Base-by-base conservation (phyloP, 2,329 filamentous ascomycete genomes). In the Helminthosporium solani region DNA sequence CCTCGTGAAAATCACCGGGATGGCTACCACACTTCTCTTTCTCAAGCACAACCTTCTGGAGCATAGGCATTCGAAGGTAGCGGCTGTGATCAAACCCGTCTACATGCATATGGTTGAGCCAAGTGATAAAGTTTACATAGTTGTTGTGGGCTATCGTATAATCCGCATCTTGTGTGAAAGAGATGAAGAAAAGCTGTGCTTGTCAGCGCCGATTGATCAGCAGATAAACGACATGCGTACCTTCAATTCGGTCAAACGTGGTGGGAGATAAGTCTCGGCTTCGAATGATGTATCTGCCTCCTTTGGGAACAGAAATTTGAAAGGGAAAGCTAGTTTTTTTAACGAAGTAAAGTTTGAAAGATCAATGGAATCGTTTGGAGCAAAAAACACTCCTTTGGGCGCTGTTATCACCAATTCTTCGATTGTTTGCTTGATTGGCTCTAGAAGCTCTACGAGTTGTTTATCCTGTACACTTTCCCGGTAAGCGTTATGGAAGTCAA, bases 361-460 rank as follows among this genome's bases (percentile, higher is more conserved):
- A 15, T 48, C 18, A 7, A 30, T 30, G 11, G 25, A 12, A 7
- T 21, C 33, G 18, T 15, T 11, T 11, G 36, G 7, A 7, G 40
- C 15, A 23, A 9, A 7, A n/a, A 40, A 21, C 3, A 9, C 7
- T 18, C 33, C 23, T 12, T 25, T 23, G 23, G n/a, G 16, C 19
- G n/a, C 28, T 5, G 34, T 28, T 2, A 48, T 28, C 7, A n/a
- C n/a, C 3, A 48, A 34, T 25, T 43, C 40, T 34, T 48, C 40
- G 11, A 48, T 18, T 11, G 41, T 36, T 12, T 48, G 15, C 18
- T 39, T n/a, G 14, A 44, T 23, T 2, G 46, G 36, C 18, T 48
- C 30, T 4, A 48, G 12, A n/a, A 48, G n/a, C 23, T 4, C n/a
- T 11, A 15, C 21, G n/a, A 48, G 14, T 3, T 20, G 27, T 15